A percentile compares a stretch with the other conserved stretches of the same genome.
Evolutionary conservation across 768 basidiomycete species (phyloP).

Genomic region (Phylloporus scabripes): DNA sequence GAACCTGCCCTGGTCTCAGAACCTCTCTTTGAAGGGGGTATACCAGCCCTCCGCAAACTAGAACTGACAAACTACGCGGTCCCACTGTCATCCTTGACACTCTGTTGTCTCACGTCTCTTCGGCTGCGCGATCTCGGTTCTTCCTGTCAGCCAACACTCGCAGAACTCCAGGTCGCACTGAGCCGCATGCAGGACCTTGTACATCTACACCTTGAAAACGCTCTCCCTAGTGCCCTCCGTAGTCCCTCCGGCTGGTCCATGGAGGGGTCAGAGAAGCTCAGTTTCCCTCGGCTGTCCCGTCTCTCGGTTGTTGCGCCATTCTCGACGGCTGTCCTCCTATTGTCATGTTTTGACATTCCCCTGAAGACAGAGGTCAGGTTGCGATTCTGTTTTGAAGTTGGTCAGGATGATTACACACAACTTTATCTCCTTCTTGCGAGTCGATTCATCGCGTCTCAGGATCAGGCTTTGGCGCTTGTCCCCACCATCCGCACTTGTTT

Average conservation of each 20-base stretch:
- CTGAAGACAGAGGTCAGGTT: slow-evolving; percentile 12
- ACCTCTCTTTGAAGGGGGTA: slow-evolving; percentile 28
- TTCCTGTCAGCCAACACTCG: slow-evolving; percentile 20
- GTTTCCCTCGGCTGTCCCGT: slow-evolving; percentile 3
- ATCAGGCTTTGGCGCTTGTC: neutral
- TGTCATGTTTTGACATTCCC: slow-evolving; percentile 8
- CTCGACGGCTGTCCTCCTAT: slow-evolving; percentile 3
- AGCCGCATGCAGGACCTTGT: slow-evolving; percentile 30
- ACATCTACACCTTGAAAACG: slow-evolving; percentile 29
- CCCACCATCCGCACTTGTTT: slow-evolving; percentile 13
- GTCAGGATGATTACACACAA: slow-evolving; percentile 1
- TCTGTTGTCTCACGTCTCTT: slow-evolving; percentile 30
- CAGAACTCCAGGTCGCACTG: slow-evolving; percentile 30
- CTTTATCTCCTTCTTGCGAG: slow-evolving; percentile 14
- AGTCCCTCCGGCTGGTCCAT: neutral
- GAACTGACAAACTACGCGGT: slow-evolving; percentile 33
- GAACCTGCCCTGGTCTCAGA: slow-evolving; percentile 22
- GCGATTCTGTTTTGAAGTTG: slow-evolving; percentile 11
- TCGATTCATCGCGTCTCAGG: slow-evolving; percentile 8
- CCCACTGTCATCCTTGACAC: slow-evolving; percentile 3
- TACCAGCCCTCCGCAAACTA: slow-evolving; percentile 33
- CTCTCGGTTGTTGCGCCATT: slow-evolving; percentile 5
- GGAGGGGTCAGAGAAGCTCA: neutral
- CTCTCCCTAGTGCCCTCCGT: slow-evolving; percentile 24
- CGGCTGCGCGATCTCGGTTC: slow-evolving; percentile 23